These are phyloP conservation scores for Actinidia polygama DNA, from an alignment of 179 eudicot genomes.

Conservation along the genomic window DNA sequence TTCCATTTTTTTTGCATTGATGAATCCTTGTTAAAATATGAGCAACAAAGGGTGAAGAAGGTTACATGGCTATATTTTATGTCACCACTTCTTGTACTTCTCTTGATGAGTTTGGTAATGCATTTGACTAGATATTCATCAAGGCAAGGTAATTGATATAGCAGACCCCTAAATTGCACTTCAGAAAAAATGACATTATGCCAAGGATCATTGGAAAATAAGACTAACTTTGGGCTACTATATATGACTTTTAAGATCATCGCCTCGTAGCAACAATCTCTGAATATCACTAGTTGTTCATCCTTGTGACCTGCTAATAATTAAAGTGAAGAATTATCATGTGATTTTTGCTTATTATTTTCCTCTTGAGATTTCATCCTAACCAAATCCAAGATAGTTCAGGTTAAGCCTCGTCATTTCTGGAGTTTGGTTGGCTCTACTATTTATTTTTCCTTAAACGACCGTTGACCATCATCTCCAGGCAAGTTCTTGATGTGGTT, in stretches of 20 bases:
- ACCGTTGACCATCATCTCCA: slow-evolving; percentile 28
- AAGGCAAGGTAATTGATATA: neutral
- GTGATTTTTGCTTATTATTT: neutral
- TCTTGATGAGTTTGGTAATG: neutral
- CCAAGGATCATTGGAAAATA: too few relatives aligned
- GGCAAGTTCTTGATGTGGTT: slow-evolving; percentile 99
- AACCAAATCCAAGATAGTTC: neutral
- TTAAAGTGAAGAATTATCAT: neutral
- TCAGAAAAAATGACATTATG: too few relatives aligned
- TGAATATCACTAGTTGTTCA: neutral
- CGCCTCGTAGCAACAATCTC: neutral
- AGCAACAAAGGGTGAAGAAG: neutral
- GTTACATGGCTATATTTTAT: neutral
- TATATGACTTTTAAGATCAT: neutral
- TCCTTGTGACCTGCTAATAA: neutral
- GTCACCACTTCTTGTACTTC: neutral
- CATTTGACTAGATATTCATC: neutral
- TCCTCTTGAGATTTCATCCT: slow-evolving; percentile 8
- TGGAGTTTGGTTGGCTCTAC: neutral
- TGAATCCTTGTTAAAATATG: neutral
- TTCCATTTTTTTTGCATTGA: neutral
- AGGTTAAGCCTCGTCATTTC: neutral
- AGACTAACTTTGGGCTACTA: neutral
- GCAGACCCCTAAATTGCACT: neutral
- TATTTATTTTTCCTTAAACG: neutral